These are phyloP conservation scores for Neocallimastix lanati DNA, from an alignment of 192 early-diverging fungal genomes.

Conservation along the genomic window DNA sequence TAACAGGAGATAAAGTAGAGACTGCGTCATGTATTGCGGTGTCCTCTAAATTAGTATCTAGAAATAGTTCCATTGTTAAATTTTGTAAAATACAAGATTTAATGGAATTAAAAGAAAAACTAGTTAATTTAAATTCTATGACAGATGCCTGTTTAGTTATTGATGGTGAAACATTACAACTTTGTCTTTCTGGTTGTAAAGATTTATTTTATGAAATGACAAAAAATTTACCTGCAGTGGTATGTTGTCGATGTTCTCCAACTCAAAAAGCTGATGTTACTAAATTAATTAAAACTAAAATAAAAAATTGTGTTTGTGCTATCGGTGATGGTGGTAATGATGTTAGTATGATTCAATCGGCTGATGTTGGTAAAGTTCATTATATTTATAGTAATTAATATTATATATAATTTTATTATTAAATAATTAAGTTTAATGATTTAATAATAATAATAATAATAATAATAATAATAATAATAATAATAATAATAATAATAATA, in stretches of 20 bases:
- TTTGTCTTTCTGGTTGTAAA: conserved; percentile 50
- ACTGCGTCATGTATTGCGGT: conserved; percentile 90
- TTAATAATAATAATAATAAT: too few species aligned
- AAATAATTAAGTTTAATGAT: too few species aligned
- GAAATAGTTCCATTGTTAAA: conserved; percentile 70
- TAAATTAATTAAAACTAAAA: conserved; percentile 49
- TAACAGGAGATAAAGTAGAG: conserved; percentile 95
- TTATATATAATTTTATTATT: too few species aligned
- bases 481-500: too few species aligned
- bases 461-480: too few species aligned
- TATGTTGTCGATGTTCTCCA: conserved; percentile 87
- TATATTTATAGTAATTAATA: too few species aligned
- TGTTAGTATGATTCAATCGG: conserved; percentile 91
- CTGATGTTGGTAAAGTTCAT: conserved; percentile 60
- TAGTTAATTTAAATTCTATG: conserved; percentile 50
- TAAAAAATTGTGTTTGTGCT: conserved; percentile 22
- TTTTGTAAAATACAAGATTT: conserved; percentile 22
- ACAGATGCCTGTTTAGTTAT: conserved; percentile 69
- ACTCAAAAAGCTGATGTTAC: conserved; percentile 94
- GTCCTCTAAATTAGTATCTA: conserved; percentile 70
- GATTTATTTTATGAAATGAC: conserved; percentile 68
- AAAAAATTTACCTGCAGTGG: conserved; percentile 59
- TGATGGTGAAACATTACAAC: conserved; percentile 55
- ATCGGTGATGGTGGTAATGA: conserved; percentile 97
- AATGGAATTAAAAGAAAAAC: conserved; percentile 38